Evolutionary conservation across 441 rosid species (phyloP), one percentile per base, ranked within the genome.

Genomic region (Erysimum pusillum): DNA sequence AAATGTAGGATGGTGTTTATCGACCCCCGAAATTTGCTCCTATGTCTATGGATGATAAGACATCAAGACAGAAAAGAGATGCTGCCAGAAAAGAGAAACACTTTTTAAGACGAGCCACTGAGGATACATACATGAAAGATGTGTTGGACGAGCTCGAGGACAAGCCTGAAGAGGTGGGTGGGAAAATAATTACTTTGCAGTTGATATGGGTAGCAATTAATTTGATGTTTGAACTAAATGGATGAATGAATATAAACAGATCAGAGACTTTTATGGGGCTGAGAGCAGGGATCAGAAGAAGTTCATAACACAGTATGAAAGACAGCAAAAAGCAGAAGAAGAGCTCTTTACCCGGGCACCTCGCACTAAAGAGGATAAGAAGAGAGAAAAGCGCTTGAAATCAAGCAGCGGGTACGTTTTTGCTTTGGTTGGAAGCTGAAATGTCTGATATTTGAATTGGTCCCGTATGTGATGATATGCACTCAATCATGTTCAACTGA

Each of bases 11-110:
- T 76, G 85, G 82, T 49, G 82, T 87, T 5, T 94, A 94, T 69
- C 80, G 83, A 51, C 92, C 97, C 0, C 96, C 96, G 48, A 92
- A 88, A 67, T 83, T 94, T 56, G 92, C 94, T 51, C 98, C 98
- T 28, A 69, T 87, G 56, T 63, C 83, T 39, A 90, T 92, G 96
- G 93, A 83, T 54, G 25, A 22, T 22, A 91, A 86, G 91, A 85
- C 84, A 73, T 84, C 98, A 18, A 94, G 78, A 76, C 86, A 87
- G 34, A 96, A 94, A 76, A 92, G 78, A 77, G 81, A 88, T 79
- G 87, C 86, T 56, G 72, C 83, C 25, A 87, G 99, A 76, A 90
- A 78, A 84, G 89, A 89, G 80, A 92, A 81, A 56, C 83, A 88
- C 83, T 80, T 85, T 35, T 63, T 86, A 45, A 81, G 86, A 12